phyloP scores from a whole-genome alignment of 2,329 filamentous ascomycete genomes.

The Aspergillus sp. region DNA sequence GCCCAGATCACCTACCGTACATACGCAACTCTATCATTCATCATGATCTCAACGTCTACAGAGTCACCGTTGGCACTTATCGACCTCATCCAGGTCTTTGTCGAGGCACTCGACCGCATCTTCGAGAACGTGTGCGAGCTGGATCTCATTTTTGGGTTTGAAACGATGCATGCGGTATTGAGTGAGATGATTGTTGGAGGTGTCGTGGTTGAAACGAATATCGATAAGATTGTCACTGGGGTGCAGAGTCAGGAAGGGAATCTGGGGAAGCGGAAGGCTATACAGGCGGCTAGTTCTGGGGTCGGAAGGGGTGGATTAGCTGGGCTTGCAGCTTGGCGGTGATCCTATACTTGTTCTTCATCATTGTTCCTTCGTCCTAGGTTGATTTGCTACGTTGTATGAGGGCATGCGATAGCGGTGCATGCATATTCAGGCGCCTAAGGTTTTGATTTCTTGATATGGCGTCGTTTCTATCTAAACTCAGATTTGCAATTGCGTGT shows the following conservation, averaged over 20 bases:
- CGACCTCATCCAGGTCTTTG: constrained; percentile 96
- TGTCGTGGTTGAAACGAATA: constrained; percentile 87
- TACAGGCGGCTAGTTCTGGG: constrained; percentile 42
- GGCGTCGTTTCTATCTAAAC: background rate
- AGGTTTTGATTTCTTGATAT: background rate
- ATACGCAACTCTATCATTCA: constrained; percentile 98
- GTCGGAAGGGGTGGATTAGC: constrained; percentile 38
- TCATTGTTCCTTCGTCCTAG: background rate
- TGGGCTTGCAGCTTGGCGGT: constrained; percentile 42
- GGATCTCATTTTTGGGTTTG: constrained; percentile 98
- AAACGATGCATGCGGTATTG: constrained; percentile 87
- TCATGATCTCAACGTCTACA: constrained; percentile 93
- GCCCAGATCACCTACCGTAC: constrained; percentile 96
- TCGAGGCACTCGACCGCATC: constrained; percentile 88
- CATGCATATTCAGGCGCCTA: background rate
- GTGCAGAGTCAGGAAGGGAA: constrained; percentile 59
- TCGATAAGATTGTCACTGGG: constrained; percentile 83
- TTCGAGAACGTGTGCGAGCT: constrained; percentile 99
- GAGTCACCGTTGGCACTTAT: constrained; percentile 94
- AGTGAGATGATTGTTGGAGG: constrained; percentile 95
- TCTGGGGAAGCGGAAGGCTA: constrained; percentile 43
- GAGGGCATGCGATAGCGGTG: background rate
- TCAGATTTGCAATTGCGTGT: background rate
- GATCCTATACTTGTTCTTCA: constrained; percentile 9
- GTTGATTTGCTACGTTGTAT: background rate